These are phyloP conservation scores for Dendryphion nanum DNA, from an alignment of 2,329 filamentous ascomycete species.

Conservation along the genomic window DNA sequence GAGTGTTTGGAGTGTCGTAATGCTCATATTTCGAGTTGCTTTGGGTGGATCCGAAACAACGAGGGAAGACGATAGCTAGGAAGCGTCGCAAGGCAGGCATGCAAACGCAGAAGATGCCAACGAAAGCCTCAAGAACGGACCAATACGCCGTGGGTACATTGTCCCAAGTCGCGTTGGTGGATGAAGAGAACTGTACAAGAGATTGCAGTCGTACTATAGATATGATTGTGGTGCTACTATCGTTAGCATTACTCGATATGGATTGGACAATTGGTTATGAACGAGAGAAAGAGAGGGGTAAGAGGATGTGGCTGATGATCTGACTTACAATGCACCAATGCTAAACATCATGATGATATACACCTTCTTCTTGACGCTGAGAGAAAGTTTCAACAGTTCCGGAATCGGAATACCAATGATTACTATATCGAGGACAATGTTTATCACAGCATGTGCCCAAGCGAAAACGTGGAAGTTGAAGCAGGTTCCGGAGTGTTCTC, in stretches of 20 bases:
- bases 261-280: slow-evolving; percentile 1
- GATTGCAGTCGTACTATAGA: slow-evolving; percentile 47
- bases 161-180: slow-evolving; percentile 41
- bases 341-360: slow-evolving; percentile 38
- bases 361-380: slow-evolving; percentile 33
- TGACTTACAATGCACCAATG: slow-evolving; percentile 39
- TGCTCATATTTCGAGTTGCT: not conserved
- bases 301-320: not conserved
- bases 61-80: slow-evolving; percentile 14
- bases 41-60: not conserved
- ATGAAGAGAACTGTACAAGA: slow-evolving; percentile 44
- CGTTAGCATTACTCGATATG: not conserved
- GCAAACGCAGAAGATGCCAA: slow-evolving; percentile 27
- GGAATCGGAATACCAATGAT: slow-evolving; percentile 34
- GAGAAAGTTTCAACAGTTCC: slow-evolving; percentile 28
- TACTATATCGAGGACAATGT: slow-evolving; percentile 27
- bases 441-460: slow-evolving; percentile 30
- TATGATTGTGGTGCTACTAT: slow-evolving; percentile 8
- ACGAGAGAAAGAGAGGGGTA: not conserved
- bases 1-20: not conserved
- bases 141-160: slow-evolving; percentile 28
- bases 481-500: slow-evolving; percentile 24
- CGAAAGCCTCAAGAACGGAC: slow-evolving; percentile 24
- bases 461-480: slow-evolving; percentile 33
- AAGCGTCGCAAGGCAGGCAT: slow-evolving; percentile 21